Base-by-base conservation (phyloP, 139 green algal species). In the Nannochloris sp. region DNA sequence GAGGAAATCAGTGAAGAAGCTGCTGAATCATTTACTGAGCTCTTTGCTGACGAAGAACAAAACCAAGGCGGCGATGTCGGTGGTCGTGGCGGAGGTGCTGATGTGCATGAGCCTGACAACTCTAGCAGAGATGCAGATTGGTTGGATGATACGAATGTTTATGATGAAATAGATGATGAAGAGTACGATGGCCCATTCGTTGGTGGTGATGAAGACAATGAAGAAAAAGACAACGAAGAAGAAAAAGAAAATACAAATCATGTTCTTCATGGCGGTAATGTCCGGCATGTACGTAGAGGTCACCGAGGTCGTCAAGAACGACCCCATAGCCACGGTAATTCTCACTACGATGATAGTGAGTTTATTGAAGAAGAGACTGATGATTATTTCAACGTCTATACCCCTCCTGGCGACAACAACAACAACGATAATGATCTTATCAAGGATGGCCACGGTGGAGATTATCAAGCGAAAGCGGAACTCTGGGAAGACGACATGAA, bases 401-500 rank as follows among this genome's bases (percentile, higher is more conserved):
- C n/a, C n/a, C n/a, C n/a, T n/a, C n/a, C n/a, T 57, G n/a, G 31
- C 47, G 25, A 57, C 4, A 36, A 24, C 14, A 14, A 13, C n/a
- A 25, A 57, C 19, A 30, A 19, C 7, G n/a, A 57, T 30, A 29
- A 29, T 8, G 6, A 57, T 14, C 6, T 35, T 12, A 57, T 25
- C 12, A 25, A 13, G 33, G 25, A 4, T 5, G 15, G 32, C 6
- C 48, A 47, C 27, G 47, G 27, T 33, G 23, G 6, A 35, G 51
- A 48, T 8, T 61, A 57, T 39, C 34, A 54, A 51, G 33, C 14
- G 2, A 45, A 58, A 19, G 57, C 47, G 12, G 62, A 72, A 9
- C 19, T 74, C 13, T 83, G 76, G 76, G 68, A 77, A 51, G 58
- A 63, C 30, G 32, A 36, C 23, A n/a, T 63, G 61, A 66, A 74